These are phyloP conservation scores for Entophlyctis luteolus DNA, from an alignment of 192 early-diverging fungal genomes.

Conservation along the genomic window DNA sequence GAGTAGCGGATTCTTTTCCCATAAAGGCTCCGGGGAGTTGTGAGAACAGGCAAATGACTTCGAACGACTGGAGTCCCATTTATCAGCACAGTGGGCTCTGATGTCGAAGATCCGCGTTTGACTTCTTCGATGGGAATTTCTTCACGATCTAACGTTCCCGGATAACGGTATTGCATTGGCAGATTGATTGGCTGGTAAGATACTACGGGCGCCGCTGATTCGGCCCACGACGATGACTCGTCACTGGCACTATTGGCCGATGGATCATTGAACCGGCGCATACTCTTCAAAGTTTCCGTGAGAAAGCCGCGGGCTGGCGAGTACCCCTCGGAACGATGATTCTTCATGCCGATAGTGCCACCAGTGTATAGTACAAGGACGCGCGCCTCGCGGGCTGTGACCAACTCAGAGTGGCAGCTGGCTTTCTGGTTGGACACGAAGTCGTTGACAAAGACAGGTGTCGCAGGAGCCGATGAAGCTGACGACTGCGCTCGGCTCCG, in stretches of 20 bases:
- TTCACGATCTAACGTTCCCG: background rate
- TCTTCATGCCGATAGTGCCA: constrained; percentile 86
- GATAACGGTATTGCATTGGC: constrained; percentile 29
- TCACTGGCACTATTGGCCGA: constrained; percentile 20
- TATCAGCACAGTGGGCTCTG: constrained; percentile 23
- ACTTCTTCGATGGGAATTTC: background rate
- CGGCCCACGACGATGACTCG: background rate
- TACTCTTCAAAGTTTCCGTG: constrained; percentile 66
- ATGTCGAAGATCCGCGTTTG: background rate
- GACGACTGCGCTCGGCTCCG: too few relatives aligned
- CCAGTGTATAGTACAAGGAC: constrained; percentile 76
- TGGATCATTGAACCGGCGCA: constrained; percentile 75
- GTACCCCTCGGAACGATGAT: constrained; percentile 37
- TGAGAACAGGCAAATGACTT: constrained; percentile 55
- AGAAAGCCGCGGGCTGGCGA: constrained; percentile 70
- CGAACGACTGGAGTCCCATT: constrained; percentile 44
- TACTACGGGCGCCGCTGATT: constrained; percentile 11
- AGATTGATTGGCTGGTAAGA: constrained; percentile 40
- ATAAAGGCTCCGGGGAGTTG: constrained; percentile 84
- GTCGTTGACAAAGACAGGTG: constrained; percentile 34
- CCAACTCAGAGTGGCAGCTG: constrained; percentile 30
- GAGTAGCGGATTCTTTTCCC: constrained; percentile 91
- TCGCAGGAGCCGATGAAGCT: background rate
- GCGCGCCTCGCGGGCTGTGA: constrained; percentile 27
- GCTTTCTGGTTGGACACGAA: constrained; percentile 33